phyloP scores from a whole-genome alignment of 2,329 filamentous ascomycete species.

The Conoideocrella luteorostrata region DNA sequence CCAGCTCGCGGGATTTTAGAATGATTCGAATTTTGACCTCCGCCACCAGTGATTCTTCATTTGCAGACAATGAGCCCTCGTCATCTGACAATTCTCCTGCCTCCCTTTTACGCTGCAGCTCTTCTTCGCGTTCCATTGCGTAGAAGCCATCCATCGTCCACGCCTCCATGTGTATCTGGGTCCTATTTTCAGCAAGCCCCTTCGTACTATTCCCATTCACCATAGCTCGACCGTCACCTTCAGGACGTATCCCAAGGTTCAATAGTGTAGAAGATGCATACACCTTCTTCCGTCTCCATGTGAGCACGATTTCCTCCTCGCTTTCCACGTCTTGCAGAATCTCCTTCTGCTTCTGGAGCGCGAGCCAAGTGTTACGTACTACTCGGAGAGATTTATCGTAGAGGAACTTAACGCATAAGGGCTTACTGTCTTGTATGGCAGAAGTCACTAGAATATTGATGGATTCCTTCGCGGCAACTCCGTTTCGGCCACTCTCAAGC shows the following conservation, averaged over 20 bases:
- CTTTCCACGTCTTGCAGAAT: constrained; percentile 31
- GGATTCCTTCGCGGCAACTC: constrained; percentile 15
- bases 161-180: constrained; percentile 66
- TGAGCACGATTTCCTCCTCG: constrained; percentile 60
- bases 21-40: constrained; percentile 42
- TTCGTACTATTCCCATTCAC: constrained; percentile 28
- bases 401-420: constrained; percentile 54
- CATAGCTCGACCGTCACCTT: constrained; percentile 35
- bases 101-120: constrained; percentile 37
- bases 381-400: constrained; percentile 61
- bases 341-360: constrained; percentile 44
- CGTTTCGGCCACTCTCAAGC: constrained; percentile 10
- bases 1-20: constrained; percentile 46
- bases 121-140: constrained; percentile 40
- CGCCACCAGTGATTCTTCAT: constrained; percentile 15
- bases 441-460: constrained; percentile 50
- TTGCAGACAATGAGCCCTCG: constrained; percentile 16
- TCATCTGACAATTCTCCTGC: constrained; percentile 34
- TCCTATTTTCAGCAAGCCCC: constrained; percentile 43
- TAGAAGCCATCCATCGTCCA: constrained; percentile 62
- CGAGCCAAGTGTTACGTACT: constrained; percentile 64
- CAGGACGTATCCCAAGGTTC: constrained; percentile 54
- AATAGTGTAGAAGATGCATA: constrained; percentile 71
- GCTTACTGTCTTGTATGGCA: constrained; percentile 51
- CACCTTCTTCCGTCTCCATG: constrained; percentile 67